Conservation (phyloP, 2,329 filamentous ascomycete genomes). For the Thielaviopsis populi region DNA sequence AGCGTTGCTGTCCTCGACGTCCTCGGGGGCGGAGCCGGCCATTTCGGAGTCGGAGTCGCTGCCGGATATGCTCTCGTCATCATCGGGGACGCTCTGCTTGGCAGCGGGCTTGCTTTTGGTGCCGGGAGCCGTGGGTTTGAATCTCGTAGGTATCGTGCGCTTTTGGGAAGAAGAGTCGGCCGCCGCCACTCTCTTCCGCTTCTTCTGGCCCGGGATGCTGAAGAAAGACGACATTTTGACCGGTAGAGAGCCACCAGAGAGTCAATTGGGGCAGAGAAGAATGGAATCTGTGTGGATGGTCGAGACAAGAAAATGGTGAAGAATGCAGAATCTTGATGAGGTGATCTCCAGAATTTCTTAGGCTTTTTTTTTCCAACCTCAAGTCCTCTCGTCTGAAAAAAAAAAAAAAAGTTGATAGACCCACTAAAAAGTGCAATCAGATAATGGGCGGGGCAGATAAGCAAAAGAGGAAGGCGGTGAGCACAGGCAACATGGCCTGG, state of each 20-base stretch:
- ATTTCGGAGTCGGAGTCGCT: conserved; percentile 52
- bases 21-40: conserved; percentile 31
- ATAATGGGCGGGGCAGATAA: conserved; percentile 17
- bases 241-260: neutral
- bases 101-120: conserved; percentile 2
- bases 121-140: conserved; percentile 3
- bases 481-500: conserved; percentile 24
- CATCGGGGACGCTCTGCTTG: conserved; percentile 22
- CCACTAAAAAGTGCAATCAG: conserved; percentile 17
- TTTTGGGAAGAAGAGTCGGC: conserved; percentile 28
- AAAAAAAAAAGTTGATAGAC: conserved; percentile 17
- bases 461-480: conserved; percentile 22
- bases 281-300: neutral
- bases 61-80: conserved; percentile 70
- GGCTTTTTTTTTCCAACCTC: conserved; percentile 18
- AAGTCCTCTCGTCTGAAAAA: conserved; percentile 13
- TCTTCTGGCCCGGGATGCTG: conserved; percentile 74
- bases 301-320: neutral
- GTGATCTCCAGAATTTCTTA: neutral
- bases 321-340: neutral
- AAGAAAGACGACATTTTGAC: conserved; percentile 83
- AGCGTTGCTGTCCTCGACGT: conserved; percentile 28
- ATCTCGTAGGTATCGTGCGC: conserved; percentile 13
- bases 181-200: conserved; percentile 59
- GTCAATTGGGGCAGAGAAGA: neutral